Conservation (phyloP, 139 green algal species). For the Haematococcus lacustris region DNA sequence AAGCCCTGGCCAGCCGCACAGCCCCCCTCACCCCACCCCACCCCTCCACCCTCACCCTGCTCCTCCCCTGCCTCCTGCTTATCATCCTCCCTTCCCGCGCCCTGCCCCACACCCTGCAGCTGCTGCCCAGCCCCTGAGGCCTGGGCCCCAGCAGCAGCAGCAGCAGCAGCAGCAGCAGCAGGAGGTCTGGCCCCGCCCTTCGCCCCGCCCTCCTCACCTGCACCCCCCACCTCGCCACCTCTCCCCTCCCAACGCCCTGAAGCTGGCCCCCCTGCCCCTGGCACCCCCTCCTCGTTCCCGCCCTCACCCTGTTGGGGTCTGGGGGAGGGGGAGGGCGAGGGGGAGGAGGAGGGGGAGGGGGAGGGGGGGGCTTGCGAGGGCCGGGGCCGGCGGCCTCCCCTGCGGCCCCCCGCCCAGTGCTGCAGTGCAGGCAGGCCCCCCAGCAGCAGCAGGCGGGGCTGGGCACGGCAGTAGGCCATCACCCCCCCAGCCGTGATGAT, state of each 20-base stretch:
- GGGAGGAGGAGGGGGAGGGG: not conserved
- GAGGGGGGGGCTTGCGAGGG: not conserved
- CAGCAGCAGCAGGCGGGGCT: constrained; percentile 4
- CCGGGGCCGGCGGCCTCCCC: not conserved
- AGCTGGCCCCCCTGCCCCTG: not conserved
- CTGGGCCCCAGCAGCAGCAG: not conserved
- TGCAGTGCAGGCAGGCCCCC: constrained; percentile 10
- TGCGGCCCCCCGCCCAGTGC: not conserved
- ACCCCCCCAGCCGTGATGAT: constrained; percentile 29
- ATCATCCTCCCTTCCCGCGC: no score
- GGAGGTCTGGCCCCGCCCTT: not conserved
- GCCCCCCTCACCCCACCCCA: not conserved
- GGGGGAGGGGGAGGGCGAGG: no score
- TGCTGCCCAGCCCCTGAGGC: not conserved
- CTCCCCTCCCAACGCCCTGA: not conserved
- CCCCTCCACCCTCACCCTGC: not conserved
- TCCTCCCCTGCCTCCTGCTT: not conserved
- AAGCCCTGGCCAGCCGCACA: constrained; percentile 10
- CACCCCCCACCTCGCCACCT: not conserved
- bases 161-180: not conserved
- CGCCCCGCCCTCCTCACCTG: not conserved
- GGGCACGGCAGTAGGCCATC: constrained; percentile 19
- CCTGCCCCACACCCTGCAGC: not conserved
- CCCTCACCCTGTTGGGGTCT: not conserved
- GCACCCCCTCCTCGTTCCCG: no score